A percentile compares a stretch with the other conserved stretches of the same genome.
phyloP scores from a whole-genome alignment of 495 filamentous ascomycete genomes.

The Aspergillus nanangensis region DNA sequence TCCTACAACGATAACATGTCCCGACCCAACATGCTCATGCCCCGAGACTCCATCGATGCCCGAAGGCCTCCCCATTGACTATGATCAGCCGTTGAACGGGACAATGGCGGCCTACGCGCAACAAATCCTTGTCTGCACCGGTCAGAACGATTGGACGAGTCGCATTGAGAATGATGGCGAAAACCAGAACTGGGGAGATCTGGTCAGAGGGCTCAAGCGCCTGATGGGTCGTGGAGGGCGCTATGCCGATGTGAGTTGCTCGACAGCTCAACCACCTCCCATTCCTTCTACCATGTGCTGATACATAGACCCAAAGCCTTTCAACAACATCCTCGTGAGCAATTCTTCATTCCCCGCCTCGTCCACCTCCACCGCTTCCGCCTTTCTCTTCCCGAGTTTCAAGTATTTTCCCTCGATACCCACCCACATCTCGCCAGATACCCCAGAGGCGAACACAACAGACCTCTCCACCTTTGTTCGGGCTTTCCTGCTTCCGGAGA shows the following conservation, averaged over 20 bases:
- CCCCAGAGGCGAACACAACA: slow-evolving; percentile 6
- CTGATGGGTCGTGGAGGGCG: slow-evolving; percentile 61
- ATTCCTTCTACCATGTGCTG: too few species aligned
- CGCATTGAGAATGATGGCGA: slow-evolving; percentile 61
- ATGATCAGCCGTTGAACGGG: slow-evolving; percentile 59
- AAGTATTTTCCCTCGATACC: slow-evolving; percentile 71
- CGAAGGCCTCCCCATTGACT: slow-evolving; percentile 70
- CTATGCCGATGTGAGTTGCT: slow-evolving; percentile 63
- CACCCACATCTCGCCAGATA: slow-evolving; percentile 7
- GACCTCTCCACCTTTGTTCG: slow-evolving; percentile 33
- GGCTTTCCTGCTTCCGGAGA: slow-evolving; percentile 46
- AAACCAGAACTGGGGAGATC: slow-evolving; percentile 39
- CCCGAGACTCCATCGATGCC: slow-evolving; percentile 61
- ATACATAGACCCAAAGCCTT: slow-evolving; percentile 52
- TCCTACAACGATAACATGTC: slow-evolving; percentile 56
- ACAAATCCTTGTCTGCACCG: slow-evolving; percentile 80
- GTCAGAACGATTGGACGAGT: slow-evolving; percentile 72
- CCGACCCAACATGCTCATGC: slow-evolving; percentile 68
- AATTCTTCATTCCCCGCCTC: slow-evolving; percentile 58
- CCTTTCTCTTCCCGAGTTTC: slow-evolving; percentile 73
- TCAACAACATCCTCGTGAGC: slow-evolving; percentile 70
- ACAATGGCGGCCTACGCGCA: slow-evolving; percentile 76
- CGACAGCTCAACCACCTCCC: not conserved
- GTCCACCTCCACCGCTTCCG: slow-evolving; percentile 53
- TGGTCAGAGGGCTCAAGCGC: slow-evolving; percentile 67